Percentiles rank a stretch among this genome's conserved stretches.
Evolutionary conservation across 2,329 filamentous ascomycete species (phyloP).

Genomic region (Dothistroma septosporum): DNA sequence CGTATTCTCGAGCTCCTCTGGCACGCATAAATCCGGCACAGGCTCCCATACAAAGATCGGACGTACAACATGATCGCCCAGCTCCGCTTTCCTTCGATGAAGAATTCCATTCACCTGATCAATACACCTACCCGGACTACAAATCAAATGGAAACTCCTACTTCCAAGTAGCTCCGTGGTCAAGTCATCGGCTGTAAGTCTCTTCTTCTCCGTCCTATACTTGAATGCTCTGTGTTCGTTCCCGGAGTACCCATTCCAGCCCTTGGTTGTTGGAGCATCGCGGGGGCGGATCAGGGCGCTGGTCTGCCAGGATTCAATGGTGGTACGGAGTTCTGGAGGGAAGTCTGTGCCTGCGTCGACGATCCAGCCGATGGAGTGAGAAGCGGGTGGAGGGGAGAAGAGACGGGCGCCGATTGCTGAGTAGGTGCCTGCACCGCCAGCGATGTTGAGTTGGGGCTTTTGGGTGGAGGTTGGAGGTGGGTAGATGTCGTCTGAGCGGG

Average conservation of each 20-base stretch:
- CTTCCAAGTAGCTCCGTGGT: slow-evolving; percentile 63
- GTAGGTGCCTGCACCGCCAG: slow-evolving; percentile 87
- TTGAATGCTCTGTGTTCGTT: slow-evolving; percentile 59
- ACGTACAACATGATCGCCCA: slow-evolving; percentile 19
- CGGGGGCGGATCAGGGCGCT: slow-evolving; percentile 61
- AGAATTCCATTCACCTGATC: slow-evolving; percentile 70
- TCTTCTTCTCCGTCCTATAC: slow-evolving; percentile 81
- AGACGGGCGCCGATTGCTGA: slow-evolving; percentile 83
- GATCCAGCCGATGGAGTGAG: slow-evolving; percentile 77
- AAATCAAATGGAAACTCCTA: slow-evolving; percentile 82
- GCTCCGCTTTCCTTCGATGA: slow-evolving; percentile 41
- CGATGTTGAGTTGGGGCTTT: slow-evolving; percentile 62
- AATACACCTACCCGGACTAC: slow-evolving; percentile 71
- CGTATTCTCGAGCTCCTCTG: slow-evolving; percentile 56
- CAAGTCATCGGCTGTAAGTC: slow-evolving; percentile 70
- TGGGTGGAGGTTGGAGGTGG: slow-evolving; percentile 60
- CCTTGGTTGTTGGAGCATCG: slow-evolving; percentile 76
- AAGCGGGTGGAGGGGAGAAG: slow-evolving; percentile 70
- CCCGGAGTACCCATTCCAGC: slow-evolving; percentile 84
- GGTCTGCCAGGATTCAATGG: slow-evolving; percentile 72
- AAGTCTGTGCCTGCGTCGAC: slow-evolving; percentile 89
- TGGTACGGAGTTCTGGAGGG: slow-evolving; percentile 58
- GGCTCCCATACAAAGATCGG: slow-evolving; percentile 91
- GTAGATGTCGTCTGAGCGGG: slow-evolving; percentile 71
- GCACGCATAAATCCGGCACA: slow-evolving; percentile 79